These are phyloP conservation scores for Pseudophaeomoniella oleicola DNA, from an alignment of 2,329 filamentous ascomycete species.

Conservation along the genomic window DNA sequence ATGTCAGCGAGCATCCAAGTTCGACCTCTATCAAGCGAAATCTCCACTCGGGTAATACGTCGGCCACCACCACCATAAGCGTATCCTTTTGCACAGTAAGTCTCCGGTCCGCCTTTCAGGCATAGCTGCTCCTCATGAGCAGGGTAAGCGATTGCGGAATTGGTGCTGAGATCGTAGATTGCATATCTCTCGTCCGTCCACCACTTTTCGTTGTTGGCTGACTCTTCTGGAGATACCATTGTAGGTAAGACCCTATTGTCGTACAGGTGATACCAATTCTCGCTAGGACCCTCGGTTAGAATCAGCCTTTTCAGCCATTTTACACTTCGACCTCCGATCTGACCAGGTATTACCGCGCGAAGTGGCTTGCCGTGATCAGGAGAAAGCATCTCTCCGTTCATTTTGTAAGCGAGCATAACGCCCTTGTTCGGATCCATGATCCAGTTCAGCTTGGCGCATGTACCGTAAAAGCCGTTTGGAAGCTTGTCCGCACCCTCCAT, in stretches of 20 bases:
- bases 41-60: conserved; percentile 65
- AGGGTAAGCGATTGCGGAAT: conserved; percentile 68
- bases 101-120: conserved; percentile 31
- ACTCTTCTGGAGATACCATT: conserved; percentile 68
- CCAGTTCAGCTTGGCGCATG: conserved; percentile 78
- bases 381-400: conserved; percentile 71
- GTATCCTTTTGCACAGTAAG: conserved; percentile 62
- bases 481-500: conserved; percentile 83
- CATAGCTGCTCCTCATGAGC: conserved; percentile 57
- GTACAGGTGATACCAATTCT: conserved; percentile 93
- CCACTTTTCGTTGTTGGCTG: conserved; percentile 55
- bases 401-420: conserved; percentile 75
- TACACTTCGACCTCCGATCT: conserved; percentile 82
- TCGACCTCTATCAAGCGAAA: conserved; percentile 70
- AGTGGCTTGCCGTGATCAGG: conserved; percentile 81
- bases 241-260: conserved; percentile 85
- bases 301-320: conserved; percentile 83
- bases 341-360: conserved; percentile 70
- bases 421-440: conserved; percentile 69
- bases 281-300: conserved; percentile 62
- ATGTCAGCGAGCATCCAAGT: conserved; percentile 66
- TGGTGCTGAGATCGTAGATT: conserved; percentile 82
- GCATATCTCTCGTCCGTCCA: conserved; percentile 87
- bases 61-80: conserved; percentile 82
- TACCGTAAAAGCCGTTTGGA: conserved; percentile 81